Conservation (phyloP, 2,329 filamentous ascomycete species). For the Epicoccum sorghinum region DNA sequence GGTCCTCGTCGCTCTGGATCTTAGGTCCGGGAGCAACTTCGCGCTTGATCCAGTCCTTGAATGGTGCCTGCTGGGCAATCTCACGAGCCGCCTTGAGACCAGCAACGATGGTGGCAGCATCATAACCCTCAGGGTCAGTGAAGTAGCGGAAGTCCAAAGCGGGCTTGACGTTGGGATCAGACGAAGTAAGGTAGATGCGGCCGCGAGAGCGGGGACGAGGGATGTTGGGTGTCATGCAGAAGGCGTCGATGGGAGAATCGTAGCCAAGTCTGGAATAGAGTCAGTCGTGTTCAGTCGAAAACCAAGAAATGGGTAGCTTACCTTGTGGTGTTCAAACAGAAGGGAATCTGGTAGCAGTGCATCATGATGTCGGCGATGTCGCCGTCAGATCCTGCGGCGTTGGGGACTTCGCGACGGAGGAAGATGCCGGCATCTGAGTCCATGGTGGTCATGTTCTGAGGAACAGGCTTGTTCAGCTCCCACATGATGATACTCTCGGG, state of each 20-base stretch:
- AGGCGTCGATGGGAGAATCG: conserved; percentile 73
- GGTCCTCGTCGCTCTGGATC: conserved; percentile 76
- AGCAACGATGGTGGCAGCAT: conserved; percentile 79
- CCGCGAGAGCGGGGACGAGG: conserved; percentile 80
- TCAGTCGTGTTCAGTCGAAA: conserved; percentile 11
- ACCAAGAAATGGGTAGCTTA: conserved; percentile 22
- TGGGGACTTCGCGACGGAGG: conserved; percentile 75
- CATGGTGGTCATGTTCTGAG: conserved; percentile 84
- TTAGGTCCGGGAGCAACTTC: conserved; percentile 80
- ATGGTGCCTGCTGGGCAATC: conserved; percentile 75
- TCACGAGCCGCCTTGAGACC: conserved; percentile 79
- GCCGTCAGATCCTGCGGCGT: conserved; percentile 73
- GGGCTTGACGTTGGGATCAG: conserved; percentile 77
- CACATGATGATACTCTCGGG: conserved; percentile 72
- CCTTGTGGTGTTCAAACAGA: conserved; percentile 82
- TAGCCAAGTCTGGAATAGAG: conserved; percentile 66
- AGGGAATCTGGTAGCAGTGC: conserved; percentile 96
- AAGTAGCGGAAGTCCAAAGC: conserved; percentile 90
- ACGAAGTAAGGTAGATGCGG: conserved; percentile 75
- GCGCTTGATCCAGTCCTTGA: conserved; percentile 81
- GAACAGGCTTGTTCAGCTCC: conserved; percentile 81
- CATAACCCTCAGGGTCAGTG: conserved; percentile 84
- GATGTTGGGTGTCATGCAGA: conserved; percentile 94
- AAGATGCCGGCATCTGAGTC: conserved; percentile 90
- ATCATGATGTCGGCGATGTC: conserved; percentile 89